Conservation (phyloP, 1,139 yeast species). For the Saccharomyces hybrid region DNA sequence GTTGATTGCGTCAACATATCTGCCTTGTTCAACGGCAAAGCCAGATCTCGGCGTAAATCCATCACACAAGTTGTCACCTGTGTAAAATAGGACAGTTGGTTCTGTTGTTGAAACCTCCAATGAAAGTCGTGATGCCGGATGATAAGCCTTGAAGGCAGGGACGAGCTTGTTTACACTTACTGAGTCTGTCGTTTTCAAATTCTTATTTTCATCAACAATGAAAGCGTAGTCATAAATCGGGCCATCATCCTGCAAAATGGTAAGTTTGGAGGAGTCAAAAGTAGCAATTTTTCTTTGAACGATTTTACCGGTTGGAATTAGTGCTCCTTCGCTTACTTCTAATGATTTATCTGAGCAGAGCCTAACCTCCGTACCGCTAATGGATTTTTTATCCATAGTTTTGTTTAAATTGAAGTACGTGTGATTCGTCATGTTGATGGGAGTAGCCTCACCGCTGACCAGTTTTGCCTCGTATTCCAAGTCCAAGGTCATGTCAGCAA, state of each 20-base stretch:
- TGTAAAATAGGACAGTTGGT: slow-evolving; percentile 58
- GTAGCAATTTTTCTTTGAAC: slow-evolving; percentile 18
- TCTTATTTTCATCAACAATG: slow-evolving; percentile 33
- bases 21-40: slow-evolving; percentile 52
- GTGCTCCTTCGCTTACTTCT: slow-evolving; percentile 33
- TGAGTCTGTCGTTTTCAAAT: slow-evolving; percentile 35
- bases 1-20: slow-evolving; percentile 50
- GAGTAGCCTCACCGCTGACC: background rate
- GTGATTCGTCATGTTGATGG: background rate
- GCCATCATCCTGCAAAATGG: background rate
- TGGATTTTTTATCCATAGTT: slow-evolving; percentile 18
- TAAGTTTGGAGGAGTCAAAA: background rate
- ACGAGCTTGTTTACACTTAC: slow-evolving; percentile 33
- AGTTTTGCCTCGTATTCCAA: slow-evolving; percentile 41
- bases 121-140: slow-evolving; percentile 38
- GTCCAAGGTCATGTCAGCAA: slow-evolving; percentile 28
- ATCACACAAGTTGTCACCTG: slow-evolving; percentile 43
- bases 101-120: slow-evolving; percentile 47
- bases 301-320: slow-evolving; percentile 46
- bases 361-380: slow-evolving; percentile 15
- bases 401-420: background rate
- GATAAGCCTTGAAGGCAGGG: slow-evolving; percentile 38
- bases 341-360: slow-evolving; percentile 31
- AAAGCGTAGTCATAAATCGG: slow-evolving; percentile 45
- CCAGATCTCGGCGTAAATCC: slow-evolving; percentile 41